phyloP scores from a whole-genome alignment of 73 alveolate genomes.

The Tetrahymena malaccensis region DNA sequence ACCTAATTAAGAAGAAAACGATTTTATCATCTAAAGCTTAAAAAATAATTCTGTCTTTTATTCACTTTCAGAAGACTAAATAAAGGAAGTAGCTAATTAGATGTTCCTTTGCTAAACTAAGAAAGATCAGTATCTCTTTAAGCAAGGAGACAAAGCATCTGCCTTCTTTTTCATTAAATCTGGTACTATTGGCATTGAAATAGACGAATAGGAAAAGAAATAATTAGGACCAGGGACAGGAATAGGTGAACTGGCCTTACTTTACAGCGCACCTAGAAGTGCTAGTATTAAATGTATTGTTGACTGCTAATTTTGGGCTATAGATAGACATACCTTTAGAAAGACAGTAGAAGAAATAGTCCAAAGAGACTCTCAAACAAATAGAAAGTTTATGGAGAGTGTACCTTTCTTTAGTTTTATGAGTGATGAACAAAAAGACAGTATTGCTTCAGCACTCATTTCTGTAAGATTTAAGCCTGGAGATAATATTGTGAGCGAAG shows the following conservation, averaged over 20 bases:
- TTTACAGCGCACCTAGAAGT: conserved; percentile 92
- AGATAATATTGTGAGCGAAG: conserved; percentile 18
- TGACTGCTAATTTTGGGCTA: conserved; percentile 77
- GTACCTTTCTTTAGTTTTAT: conserved; percentile 39
- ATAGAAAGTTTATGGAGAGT: conserved; percentile 32
- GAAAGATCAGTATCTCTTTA: conserved; percentile 21
- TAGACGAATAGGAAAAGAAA: conserved; percentile 53
- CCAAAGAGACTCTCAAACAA: conserved; percentile 34
- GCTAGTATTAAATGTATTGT: conserved; percentile 85
- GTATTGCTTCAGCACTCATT: conserved; percentile 31
- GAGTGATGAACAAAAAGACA: conserved; percentile 31
- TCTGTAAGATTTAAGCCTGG: conserved; percentile 36
- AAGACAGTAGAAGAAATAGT: conserved; percentile 74
- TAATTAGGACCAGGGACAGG: conserved; percentile 70
- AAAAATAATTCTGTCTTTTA: conserved; percentile 22
- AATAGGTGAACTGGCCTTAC: conserved; percentile 95
- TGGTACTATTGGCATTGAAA: conserved; percentile 47
- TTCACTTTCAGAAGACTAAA: conserved; percentile 16
- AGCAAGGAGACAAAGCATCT: conserved; percentile 43
- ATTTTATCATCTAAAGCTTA: conserved; percentile 8
- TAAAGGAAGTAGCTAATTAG: not conserved
- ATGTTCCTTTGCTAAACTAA: conserved; percentile 23
- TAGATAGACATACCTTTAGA: conserved; percentile 84
- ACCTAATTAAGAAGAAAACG: conserved; percentile 13
- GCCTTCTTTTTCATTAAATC: conserved; percentile 24